These are phyloP conservation scores for Phytophthora palmivora DNA, from an alignment of 352 stramenopile species.

Conservation along the genomic window DNA sequence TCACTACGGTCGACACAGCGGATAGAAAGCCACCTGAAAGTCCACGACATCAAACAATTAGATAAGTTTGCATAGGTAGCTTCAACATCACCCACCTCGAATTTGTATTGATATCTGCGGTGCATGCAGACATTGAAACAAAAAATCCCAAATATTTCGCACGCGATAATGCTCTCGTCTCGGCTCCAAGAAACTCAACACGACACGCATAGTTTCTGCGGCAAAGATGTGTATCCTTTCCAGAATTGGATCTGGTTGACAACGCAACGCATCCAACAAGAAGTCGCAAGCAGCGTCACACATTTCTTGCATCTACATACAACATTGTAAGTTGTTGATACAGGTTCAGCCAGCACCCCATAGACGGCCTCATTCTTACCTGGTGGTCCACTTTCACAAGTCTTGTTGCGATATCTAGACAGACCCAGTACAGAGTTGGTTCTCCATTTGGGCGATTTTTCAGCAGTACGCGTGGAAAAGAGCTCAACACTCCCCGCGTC, in stretches of 20 bases:
- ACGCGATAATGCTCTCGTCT: conserved; percentile 56
- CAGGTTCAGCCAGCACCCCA: not conserved
- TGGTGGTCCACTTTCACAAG: conserved; percentile 67
- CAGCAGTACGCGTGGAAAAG: conserved; percentile 49
- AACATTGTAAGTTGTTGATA: not conserved
- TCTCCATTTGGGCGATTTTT: conserved; percentile 28
- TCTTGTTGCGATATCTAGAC: conserved; percentile 51
- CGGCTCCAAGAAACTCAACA: conserved; percentile 56
- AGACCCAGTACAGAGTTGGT: conserved; percentile 48
- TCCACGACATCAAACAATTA: conserved; percentile 1
- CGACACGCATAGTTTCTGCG: conserved; percentile 47
- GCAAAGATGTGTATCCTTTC: conserved; percentile 45
- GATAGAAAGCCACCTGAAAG: conserved; percentile 54
- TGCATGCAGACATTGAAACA: conserved; percentile 77
- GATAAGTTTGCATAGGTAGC: not conserved
- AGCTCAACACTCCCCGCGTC: conserved; percentile 45
- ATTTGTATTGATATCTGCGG: conserved; percentile 52
- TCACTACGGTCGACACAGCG: conserved; percentile 38
- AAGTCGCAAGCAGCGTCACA: conserved; percentile 72
- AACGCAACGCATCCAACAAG: conserved; percentile 53
- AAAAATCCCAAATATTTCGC: conserved; percentile 71
- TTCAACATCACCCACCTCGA: conserved; percentile 32
- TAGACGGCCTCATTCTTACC: conserved; percentile 31
- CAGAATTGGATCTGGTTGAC: conserved; percentile 37
- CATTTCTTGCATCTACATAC: conserved; percentile 61